These are phyloP conservation scores for Tephrocybe rancida DNA, from an alignment of 768 basidiomycete species.

Conservation along the genomic window DNA sequence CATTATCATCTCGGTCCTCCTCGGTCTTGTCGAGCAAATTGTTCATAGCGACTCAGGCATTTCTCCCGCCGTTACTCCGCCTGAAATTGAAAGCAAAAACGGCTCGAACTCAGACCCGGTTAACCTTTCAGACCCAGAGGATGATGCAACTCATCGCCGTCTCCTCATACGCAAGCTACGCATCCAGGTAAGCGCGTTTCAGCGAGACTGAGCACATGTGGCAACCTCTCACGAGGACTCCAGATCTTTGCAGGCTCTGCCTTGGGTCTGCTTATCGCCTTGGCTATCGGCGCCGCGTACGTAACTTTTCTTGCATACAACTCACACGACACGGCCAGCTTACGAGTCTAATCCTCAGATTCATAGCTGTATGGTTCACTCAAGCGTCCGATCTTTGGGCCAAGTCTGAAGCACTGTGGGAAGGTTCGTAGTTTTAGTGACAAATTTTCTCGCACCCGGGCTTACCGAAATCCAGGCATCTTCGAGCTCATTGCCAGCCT, in stretches of 20 bases:
- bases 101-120: slow-evolving; percentile 24
- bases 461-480: slow-evolving; percentile 43
- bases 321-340: neutral
- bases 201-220: neutral
- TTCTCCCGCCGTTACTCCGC: slow-evolving; percentile 9
- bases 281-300: slow-evolving; percentile 82
- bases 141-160: slow-evolving; percentile 33
- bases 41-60: slow-evolving; percentile 41
- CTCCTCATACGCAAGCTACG: slow-evolving; percentile 69
- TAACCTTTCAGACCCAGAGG: slow-evolving; percentile 22
- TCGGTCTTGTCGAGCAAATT: slow-evolving; percentile 90
- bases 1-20: slow-evolving; percentile 90
- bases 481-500: slow-evolving; percentile 72
- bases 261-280: slow-evolving; percentile 75
- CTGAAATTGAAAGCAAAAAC: slow-evolving; percentile 26
- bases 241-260: slow-evolving; percentile 80
- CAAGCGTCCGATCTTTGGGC: slow-evolving; percentile 83
- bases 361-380: slow-evolving; percentile 96
- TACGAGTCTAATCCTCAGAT: slow-evolving; percentile 36
- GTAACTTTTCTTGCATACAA: slow-evolving; percentile 8
- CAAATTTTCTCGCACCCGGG: neutral
- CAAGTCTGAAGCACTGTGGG: slow-evolving; percentile 89
- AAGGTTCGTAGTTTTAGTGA: slow-evolving; percentile 55
- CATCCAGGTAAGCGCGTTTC: slow-evolving; percentile 62
- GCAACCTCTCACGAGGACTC: neutral